Evolutionary conservation across 2,329 filamentous ascomycete species (phyloP), one percentile per base, ranked within the genome.

Genomic region (Epichloe hybrida): DNA sequence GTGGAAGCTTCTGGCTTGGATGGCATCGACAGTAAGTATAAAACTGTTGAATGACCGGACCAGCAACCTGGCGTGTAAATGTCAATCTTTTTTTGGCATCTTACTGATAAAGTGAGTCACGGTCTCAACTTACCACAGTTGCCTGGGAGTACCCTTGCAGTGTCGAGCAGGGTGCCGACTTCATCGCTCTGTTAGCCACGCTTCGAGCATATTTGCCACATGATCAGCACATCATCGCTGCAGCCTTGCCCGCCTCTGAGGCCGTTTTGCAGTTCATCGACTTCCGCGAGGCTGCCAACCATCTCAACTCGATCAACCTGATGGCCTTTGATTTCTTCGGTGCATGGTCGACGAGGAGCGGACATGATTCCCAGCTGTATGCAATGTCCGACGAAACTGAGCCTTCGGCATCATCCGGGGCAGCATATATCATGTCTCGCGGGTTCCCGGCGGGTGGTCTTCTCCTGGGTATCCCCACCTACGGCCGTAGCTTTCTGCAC

Each of bases 291-390:
- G 78, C 82, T 11, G 75, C 82, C 47, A 69, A 77, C 44, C 81
- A 86, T 57, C 72, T 93, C 37, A 85, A 91, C 64, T 75, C 83
- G 55, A 69, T 93, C 63, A 91, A 91, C 63, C 69, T 93, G 37
- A 88, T 85, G 77, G 79, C 86, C 1, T 93, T 89, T 65, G 86
- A 93, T 64, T 86, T 90, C 61, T 81, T 77, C 27, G 86, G 86
- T 1, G 72, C 79, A 3, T 90, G 86, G 86, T 78, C 77, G 1
- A 63, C 71, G 34, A 76, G 75, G 52, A 79, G 79, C 44, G 86
- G 86, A 6, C 84, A 91, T 63, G 86, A 91, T 50, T 79, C 86
- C 4, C 86, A 89, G 62, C 76, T 93, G 1, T 86, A 82, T 61
- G 71, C 80, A 1, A 75, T 80, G 52, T 70, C 66, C 17, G 17